phyloP scores from a whole-genome alignment of 2,329 filamentous ascomycete species.

The Sarocladium strictum region DNA sequence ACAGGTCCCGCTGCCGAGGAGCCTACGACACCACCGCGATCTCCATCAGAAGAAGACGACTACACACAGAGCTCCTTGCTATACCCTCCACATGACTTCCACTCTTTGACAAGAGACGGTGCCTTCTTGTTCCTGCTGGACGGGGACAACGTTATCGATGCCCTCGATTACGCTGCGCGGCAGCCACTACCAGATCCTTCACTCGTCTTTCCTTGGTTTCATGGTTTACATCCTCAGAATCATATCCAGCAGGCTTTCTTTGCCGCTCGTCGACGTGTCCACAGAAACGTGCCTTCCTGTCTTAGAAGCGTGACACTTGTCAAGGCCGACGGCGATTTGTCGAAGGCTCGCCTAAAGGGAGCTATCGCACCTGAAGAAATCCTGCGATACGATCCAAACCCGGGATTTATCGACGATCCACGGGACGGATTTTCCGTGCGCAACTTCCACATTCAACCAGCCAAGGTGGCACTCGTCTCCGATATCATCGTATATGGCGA shows the following conservation, averaged over 20 bases:
- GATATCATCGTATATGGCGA: constrained; percentile 92
- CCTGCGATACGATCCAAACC: constrained; percentile 43
- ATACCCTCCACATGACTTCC: constrained; percentile 64
- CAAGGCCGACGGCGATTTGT: constrained; percentile 80
- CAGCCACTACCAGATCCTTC: constrained; percentile 80
- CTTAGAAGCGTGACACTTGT: constrained; percentile 78
- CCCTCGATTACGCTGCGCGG: constrained; percentile 68
- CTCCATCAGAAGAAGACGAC: constrained; percentile 52
- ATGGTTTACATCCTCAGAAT: constrained; percentile 86
- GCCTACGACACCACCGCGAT: constrained; percentile 58
- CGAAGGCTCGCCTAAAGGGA: constrained; percentile 72
- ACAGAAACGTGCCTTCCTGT: constrained; percentile 64
- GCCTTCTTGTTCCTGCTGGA: constrained; percentile 64
- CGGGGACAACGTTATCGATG: constrained; percentile 60
- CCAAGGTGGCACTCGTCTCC: constrained; percentile 80
- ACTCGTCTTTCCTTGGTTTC: constrained; percentile 93
- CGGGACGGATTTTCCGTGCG: constrained; percentile 88
- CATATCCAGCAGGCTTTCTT: constrained; percentile 89
- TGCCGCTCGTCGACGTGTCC: constrained; percentile 64
- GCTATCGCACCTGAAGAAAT: constrained; percentile 80
- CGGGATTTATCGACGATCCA: constrained; percentile 80
- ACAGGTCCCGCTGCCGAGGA: constrained; percentile 59
- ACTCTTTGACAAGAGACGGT: constrained; percentile 32
- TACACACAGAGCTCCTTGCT: constrained; percentile 62
- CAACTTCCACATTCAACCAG: constrained; percentile 94